Conservation (phyloP, 371 early-diverging fungal genomes). For the Mucor racemosus region DNA sequence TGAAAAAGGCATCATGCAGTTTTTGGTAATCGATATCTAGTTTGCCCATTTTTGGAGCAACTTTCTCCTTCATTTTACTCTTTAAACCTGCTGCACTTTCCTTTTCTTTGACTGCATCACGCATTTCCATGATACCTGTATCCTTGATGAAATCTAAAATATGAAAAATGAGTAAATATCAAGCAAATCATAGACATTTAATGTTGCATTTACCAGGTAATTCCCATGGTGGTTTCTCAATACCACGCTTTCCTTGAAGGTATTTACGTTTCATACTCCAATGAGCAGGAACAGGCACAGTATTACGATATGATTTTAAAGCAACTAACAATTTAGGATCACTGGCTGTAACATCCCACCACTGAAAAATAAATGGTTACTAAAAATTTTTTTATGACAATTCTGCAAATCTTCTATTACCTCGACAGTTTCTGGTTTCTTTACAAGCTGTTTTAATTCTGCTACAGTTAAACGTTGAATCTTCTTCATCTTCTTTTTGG, state of each 20-base stretch:
- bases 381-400: not conserved
- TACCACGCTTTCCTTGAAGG: conserved; percentile 93
- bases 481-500: conserved; percentile 13
- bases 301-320: conserved; percentile 89
- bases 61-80: conserved; percentile 86
- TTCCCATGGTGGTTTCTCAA: conserved; percentile 94
- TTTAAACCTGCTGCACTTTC: conserved; percentile 79
- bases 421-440: conserved; percentile 96
- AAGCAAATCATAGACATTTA: too few species aligned
- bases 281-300: conserved; percentile 95
- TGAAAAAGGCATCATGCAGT: conserved; percentile 96
- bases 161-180: too few species aligned
- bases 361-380: conserved; percentile 11
- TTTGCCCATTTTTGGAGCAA: conserved; percentile 96
- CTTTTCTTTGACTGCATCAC: conserved; percentile 88
- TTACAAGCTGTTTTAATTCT: conserved; percentile 89
- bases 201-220: conserved; percentile 71
- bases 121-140: conserved; percentile 97
- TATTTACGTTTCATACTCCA: conserved; percentile 98
- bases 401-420: conserved; percentile 35
- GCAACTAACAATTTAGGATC: conserved; percentile 92
- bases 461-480: conserved; percentile 73
- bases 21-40: conserved; percentile 96
- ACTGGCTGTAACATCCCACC: conserved; percentile 87
- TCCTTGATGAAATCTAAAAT: conserved; percentile 88